Evolutionary conservation across 2,329 filamentous ascomycete species (phyloP).

Genomic region (Fusarium longipes): DNA sequence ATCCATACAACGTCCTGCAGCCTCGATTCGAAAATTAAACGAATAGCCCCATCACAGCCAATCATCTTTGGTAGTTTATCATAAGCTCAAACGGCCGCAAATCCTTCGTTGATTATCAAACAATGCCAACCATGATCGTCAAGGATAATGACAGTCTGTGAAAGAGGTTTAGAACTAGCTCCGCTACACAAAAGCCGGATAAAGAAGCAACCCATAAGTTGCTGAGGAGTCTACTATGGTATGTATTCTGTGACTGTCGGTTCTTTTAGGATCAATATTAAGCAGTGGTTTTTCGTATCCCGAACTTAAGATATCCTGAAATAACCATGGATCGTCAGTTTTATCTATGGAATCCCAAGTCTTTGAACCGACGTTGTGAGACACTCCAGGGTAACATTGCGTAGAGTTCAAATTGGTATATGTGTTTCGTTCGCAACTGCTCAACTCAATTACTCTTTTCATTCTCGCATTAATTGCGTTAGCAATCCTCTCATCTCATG

Average conservation of each 20-base stretch:
- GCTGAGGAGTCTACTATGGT: neutral
- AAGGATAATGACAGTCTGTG: neutral
- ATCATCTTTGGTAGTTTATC: neutral
- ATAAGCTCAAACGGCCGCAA: neutral
- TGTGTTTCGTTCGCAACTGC: constrained; percentile 6
- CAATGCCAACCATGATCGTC: neutral
- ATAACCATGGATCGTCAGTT: constrained; percentile 21
- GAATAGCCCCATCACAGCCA: neutral
- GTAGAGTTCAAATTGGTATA: neutral
- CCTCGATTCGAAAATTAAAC: neutral
- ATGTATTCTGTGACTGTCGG: neutral
- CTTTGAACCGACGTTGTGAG: neutral
- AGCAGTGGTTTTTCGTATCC: neutral
- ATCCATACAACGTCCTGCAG: neutral
- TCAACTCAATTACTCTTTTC: constrained; percentile 15
- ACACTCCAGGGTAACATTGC: neutral
- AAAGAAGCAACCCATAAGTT: neutral
- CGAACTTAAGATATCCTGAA: constrained; percentile 1
- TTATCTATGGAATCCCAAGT: constrained; percentile 1
- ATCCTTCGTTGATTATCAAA: neutral
- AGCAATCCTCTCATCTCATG: constrained; percentile 7
- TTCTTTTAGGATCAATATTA: neutral
- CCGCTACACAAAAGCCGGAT: neutral
- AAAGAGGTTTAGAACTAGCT: neutral
- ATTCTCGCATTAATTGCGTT: constrained; percentile 40